A percentile compares a stretch with the other conserved stretches of the same genome.
These are phyloP conservation scores for Cutaneotrichosporon sp. DNA, from an alignment of 1,284 basidiomycete genomes.

Conservation along the genomic window DNA sequence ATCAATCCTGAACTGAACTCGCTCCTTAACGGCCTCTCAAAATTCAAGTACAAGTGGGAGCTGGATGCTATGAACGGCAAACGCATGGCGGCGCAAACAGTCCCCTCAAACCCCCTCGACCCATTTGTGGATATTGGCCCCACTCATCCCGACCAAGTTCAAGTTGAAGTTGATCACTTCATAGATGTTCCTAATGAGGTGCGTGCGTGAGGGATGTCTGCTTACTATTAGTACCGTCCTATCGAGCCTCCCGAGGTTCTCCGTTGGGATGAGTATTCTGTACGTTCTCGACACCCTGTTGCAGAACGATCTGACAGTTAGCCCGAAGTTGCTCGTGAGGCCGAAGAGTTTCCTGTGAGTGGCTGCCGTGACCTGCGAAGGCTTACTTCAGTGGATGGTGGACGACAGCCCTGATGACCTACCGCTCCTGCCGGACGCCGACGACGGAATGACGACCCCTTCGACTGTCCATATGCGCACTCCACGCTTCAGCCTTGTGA, in stretches of 20 bases:
- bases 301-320: not conserved
- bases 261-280: too few relatives aligned
- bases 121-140: not conserved
- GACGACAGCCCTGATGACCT: not conserved
- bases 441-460: slow-evolving; percentile 17
- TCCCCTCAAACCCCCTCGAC: not conserved
- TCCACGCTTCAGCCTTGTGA: slow-evolving; percentile 32
- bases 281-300: too few relatives aligned
- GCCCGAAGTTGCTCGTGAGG: not conserved
- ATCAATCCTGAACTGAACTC: slow-evolving; percentile 28
- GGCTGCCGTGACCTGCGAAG: not conserved
- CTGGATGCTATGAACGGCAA: slow-evolving; percentile 21
- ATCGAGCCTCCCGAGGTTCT: too few relatives aligned
- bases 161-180: too few relatives aligned
- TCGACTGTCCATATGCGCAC: not conserved
- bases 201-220: too few relatives aligned
- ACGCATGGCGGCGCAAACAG: not conserved
- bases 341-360: not conserved
- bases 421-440: too few relatives aligned
- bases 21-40: slow-evolving; percentile 19
- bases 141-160: too few relatives aligned
- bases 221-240: too few relatives aligned
- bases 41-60: slow-evolving; percentile 34
- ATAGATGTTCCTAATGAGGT: too few relatives aligned
- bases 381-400: too few relatives aligned